Conservation (phyloP, 805 yeast genomes). For the Saturnispora sekii region DNA sequence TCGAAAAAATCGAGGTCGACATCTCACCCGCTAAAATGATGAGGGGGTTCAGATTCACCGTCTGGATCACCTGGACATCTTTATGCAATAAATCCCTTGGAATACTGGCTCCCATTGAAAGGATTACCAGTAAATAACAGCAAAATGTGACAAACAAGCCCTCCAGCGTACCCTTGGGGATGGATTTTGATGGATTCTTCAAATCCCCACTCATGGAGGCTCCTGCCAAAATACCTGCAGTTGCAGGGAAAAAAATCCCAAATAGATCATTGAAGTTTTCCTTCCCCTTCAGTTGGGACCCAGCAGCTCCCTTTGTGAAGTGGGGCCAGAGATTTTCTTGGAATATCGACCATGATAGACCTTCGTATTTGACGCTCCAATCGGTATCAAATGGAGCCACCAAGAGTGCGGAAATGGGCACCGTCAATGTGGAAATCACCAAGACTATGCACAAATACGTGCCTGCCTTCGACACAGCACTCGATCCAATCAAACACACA, state of each 20-base stretch:
- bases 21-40: constrained; percentile 81
- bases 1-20: constrained; percentile 84
- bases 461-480: constrained; percentile 75
- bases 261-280: constrained; percentile 81
- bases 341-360: constrained; percentile 62
- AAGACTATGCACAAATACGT: constrained; percentile 59
- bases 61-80: constrained; percentile 81
- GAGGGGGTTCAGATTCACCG: constrained; percentile 58
- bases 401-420: constrained; percentile 69
- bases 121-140: constrained; percentile 69
- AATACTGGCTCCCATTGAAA: constrained; percentile 69
- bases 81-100: constrained; percentile 69
- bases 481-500: constrained; percentile 73
- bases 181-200: constrained; percentile 73
- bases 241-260: constrained; percentile 96
- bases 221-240: constrained; percentile 98
- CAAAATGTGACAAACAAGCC: constrained; percentile 72
- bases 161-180: constrained; percentile 88
- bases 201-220: constrained; percentile 98
- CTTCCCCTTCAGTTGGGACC: constrained; percentile 49
- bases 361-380: constrained; percentile 48
- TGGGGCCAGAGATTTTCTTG: constrained; percentile 61
- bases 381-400: constrained; percentile 54
- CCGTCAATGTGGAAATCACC: constrained; percentile 62
- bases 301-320: constrained; percentile 88